Evolutionary conservation across 108 stramenopile genomes (phyloP).

Genomic region (Schizochytrium sp.): DNA sequence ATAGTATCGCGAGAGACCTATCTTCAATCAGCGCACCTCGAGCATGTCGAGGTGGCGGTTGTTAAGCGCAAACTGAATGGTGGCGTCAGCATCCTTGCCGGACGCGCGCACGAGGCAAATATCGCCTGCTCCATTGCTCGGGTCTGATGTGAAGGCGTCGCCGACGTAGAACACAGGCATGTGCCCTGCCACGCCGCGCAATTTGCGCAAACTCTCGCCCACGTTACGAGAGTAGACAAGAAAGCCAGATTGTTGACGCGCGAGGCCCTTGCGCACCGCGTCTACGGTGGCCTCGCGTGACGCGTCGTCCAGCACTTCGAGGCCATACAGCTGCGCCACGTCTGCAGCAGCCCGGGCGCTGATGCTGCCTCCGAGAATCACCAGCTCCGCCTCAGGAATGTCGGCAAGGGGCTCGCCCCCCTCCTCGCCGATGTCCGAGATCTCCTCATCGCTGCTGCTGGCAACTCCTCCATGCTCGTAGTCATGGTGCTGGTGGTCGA

Average conservation of each 20-base stretch:
- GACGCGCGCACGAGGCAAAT: not conserved
- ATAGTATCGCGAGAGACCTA: not conserved
- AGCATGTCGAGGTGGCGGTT: not conserved
- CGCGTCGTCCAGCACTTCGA: not conserved
- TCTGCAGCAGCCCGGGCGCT: too few species aligned
- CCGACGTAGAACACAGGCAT: not conserved
- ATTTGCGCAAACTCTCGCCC: not conserved
- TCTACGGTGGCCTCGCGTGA: not conserved
- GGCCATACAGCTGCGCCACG: not conserved
- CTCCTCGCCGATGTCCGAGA: too few species aligned
- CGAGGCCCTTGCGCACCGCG: not conserved
- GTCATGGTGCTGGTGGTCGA: too few species aligned
- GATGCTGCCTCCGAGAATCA: too few species aligned
- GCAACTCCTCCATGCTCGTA: too few species aligned
- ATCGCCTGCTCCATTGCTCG: not conserved
- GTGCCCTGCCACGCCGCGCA: not conserved
- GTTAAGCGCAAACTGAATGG: not conserved
- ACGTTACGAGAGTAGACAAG: not conserved
- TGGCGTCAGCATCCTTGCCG: not conserved
- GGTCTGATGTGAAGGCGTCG: not conserved
- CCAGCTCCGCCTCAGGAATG: too few species aligned
- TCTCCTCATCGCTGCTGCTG: too few species aligned
- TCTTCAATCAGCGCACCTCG: not conserved
- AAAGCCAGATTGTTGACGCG: not conserved
- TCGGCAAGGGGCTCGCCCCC: too few species aligned